Percentiles rank a stretch among this genome's conserved stretches.
These are phyloP conservation scores for Xylariaceae sp. DNA, from an alignment of 2,329 filamentous ascomycete genomes.

Conservation along the genomic window DNA sequence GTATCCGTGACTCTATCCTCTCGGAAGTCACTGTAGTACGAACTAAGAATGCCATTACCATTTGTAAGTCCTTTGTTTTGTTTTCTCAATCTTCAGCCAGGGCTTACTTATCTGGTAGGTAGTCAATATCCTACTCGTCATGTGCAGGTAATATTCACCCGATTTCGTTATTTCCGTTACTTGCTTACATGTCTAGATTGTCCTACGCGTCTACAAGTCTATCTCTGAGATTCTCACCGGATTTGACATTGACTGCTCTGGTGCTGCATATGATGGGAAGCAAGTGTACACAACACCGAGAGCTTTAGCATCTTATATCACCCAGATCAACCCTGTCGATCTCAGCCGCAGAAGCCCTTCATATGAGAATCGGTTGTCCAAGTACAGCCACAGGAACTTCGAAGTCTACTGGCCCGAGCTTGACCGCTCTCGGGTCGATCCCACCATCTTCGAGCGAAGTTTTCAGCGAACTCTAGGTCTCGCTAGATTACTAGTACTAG, in stretches of 20 bases:
- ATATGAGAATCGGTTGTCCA: slow-evolving; percentile 85
- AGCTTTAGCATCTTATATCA: slow-evolving; percentile 78
- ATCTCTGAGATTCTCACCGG: slow-evolving; percentile 84
- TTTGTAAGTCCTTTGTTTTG: slow-evolving; percentile 52
- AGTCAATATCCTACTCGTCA: slow-evolving; percentile 85
- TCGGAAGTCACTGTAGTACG: slow-evolving; percentile 84
- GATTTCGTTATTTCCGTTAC: neutral
- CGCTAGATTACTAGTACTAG: slow-evolving; percentile 78
- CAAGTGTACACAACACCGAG: slow-evolving; percentile 82
- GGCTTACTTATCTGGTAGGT: slow-evolving; percentile 45
- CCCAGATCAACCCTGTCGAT: slow-evolving; percentile 82
- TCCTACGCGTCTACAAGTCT: slow-evolving; percentile 83
- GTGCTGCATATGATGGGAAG: slow-evolving; percentile 78
- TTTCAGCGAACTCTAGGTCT: slow-evolving; percentile 78
- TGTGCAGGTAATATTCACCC: slow-evolving; percentile 58
- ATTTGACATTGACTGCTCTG: slow-evolving; percentile 86
- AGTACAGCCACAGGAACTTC: slow-evolving; percentile 84
- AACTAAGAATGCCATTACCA: slow-evolving; percentile 87
- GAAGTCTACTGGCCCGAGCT: slow-evolving; percentile 81
- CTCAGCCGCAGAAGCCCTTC: slow-evolving; percentile 80
- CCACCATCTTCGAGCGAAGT: slow-evolving; percentile 84
- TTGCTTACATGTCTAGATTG: slow-evolving; percentile 55
- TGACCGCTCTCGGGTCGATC: slow-evolving; percentile 77
- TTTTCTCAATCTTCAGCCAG: neutral
- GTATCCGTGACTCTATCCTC: slow-evolving; percentile 77